A percentile compares a stretch with the other conserved stretches of the same genome.
Conservation (phyloP, 257 asterid genomes). For the Nicotiana paniculata region DNA sequence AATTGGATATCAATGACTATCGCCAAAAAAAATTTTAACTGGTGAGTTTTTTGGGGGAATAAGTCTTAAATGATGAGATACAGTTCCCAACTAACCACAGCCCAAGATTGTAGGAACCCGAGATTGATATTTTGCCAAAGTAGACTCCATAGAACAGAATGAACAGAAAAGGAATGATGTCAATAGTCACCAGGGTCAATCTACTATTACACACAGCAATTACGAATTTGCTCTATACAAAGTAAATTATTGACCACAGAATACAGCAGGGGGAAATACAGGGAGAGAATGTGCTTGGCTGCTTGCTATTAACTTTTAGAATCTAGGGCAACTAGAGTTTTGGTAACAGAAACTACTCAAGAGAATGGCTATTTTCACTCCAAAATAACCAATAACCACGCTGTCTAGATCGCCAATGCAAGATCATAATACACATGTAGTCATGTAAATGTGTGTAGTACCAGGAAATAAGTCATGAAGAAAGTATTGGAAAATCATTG, state of each 20-base stretch:
- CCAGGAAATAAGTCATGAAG: background rate
- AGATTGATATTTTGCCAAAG: background rate
- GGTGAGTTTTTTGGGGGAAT: too few species aligned
- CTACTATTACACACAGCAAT: background rate
- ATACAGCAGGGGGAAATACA: background rate
- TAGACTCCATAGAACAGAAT: background rate
- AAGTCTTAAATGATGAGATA: too few species aligned
- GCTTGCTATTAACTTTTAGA: background rate
- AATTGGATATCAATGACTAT: too few species aligned
- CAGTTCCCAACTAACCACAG: too few species aligned
- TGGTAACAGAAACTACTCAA: background rate
- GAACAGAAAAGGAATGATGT: background rate
- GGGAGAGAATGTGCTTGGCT: background rate
- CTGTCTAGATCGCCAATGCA: background rate
- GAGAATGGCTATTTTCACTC: background rate
- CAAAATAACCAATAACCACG: background rate
- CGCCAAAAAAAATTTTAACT: too few species aligned
- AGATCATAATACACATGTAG: background rate
- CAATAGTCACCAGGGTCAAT: background rate
- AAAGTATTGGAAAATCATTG: background rate
- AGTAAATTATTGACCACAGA: background rate
- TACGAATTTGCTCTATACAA: background rate
- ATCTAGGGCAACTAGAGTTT: background rate
- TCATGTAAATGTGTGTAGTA: background rate
- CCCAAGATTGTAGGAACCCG: too few species aligned